phyloP scores from a whole-genome alignment of 2,329 filamentous ascomycete genomes.

The Aspergillus spinulosporus region DNA sequence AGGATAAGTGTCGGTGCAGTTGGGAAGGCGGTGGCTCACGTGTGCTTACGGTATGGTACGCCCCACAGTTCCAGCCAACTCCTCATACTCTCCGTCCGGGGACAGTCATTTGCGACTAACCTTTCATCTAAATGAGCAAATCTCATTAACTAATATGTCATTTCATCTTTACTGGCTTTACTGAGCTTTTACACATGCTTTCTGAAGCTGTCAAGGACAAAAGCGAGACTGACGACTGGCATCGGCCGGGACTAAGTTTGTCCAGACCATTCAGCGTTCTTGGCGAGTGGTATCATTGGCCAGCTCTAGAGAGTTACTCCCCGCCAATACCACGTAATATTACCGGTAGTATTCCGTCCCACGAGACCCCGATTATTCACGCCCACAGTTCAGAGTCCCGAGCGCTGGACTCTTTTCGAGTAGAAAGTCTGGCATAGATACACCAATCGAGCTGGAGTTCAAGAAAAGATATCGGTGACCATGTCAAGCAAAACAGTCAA shows the following conservation, averaged over 20 bases:
- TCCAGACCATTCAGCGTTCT: constrained; percentile 25
- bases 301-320: constrained; percentile 5
- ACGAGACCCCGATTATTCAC: background rate
- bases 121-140: too few species aligned
- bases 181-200: too few species aligned
- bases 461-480: too few species aligned
- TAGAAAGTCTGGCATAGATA: too few species aligned
- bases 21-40: constrained; percentile 35
- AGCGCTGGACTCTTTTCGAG: too few species aligned
- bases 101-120: too few species aligned
- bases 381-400: background rate
- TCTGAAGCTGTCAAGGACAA: too few species aligned
- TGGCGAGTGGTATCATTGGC: constrained; percentile 23
- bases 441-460: too few species aligned
- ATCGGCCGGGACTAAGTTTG: constrained; percentile 16
- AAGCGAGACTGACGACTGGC: too few species aligned
- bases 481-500: too few species aligned
- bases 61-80: background rate
- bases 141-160: too few species aligned
- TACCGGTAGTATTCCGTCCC: background rate
- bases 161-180: too few species aligned
- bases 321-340: background rate
- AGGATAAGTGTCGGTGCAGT: constrained; percentile 35
- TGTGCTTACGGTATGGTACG: constrained; percentile 19
- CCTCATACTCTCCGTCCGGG: background rate